These are phyloP conservation scores for Byssothecium circinans DNA, from an alignment of 2,329 filamentous ascomycete genomes.

Conservation along the genomic window DNA sequence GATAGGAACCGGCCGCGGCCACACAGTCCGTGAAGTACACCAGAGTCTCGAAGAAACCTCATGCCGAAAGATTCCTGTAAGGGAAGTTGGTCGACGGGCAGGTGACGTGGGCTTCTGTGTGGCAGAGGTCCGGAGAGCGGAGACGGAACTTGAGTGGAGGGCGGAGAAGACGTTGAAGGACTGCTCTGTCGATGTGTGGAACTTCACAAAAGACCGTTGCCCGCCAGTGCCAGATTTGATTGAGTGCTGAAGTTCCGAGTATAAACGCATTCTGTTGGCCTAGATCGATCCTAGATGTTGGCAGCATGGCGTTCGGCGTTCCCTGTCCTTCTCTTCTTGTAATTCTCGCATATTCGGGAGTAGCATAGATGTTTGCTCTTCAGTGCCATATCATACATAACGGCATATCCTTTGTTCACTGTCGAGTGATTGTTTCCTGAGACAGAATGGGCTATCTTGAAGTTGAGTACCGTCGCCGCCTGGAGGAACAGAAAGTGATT, in stretches of 20 bases:
- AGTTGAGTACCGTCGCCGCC: too few relatives aligned
- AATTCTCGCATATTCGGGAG: conserved; percentile 9
- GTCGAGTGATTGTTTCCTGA: too few relatives aligned
- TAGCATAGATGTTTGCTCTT: conserved; percentile 20
- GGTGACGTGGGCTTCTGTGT: conserved; percentile 49
- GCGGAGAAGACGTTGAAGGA: conserved; percentile 41
- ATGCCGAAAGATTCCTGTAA: conserved; percentile 37
- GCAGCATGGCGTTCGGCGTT: conserved; percentile 23
- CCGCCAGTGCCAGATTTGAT: conserved; percentile 6
- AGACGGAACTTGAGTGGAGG: conserved; percentile 43
- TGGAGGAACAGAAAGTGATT: too few relatives aligned
- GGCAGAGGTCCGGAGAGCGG: conserved; percentile 43
- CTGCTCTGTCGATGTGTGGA: conserved; percentile 45
- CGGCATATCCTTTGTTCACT: too few relatives aligned
- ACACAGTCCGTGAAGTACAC: conserved; percentile 49
- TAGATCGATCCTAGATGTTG: conserved; percentile 12
- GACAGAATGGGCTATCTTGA: too few relatives aligned
- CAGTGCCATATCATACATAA: conserved; percentile 1
- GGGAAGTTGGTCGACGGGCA: conserved; percentile 41
- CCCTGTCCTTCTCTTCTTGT: conserved; percentile 7
- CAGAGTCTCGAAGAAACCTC: conserved; percentile 43
- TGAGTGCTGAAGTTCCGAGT: conserved; percentile 13
- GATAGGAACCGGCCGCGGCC: conserved; percentile 45
- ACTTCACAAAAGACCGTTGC: conserved; percentile 39
- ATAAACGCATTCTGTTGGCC: conserved; percentile 3